Evolutionary conservation across 1,139 yeast species (phyloP).

Genomic region (Saccharomyces pastorianus): DNA sequence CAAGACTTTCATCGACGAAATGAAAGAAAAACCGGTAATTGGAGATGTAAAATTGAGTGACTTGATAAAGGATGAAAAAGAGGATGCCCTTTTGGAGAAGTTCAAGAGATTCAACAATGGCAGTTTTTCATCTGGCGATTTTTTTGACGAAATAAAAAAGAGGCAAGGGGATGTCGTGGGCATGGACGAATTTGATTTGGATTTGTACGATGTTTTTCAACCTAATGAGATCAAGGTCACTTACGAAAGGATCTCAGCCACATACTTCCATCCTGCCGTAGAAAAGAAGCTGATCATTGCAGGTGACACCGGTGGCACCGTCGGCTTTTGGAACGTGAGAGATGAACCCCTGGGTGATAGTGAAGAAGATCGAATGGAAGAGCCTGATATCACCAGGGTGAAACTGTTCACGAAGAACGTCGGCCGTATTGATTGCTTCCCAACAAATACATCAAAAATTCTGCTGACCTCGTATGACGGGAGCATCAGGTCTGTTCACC

Average conservation of each 20-base stretch:
- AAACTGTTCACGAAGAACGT: slow-evolving; percentile 73
- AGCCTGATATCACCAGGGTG: slow-evolving; percentile 55
- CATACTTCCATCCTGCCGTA: slow-evolving; percentile 66
- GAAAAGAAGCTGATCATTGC: slow-evolving; percentile 62
- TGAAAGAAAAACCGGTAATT: slow-evolving; percentile 47
- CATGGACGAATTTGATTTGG: slow-evolving; percentile 27
- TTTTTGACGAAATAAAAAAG: slow-evolving; percentile 45
- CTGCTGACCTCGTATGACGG: slow-evolving; percentile 82
- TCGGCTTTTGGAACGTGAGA: slow-evolving; percentile 86
- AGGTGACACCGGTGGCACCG: slow-evolving; percentile 77
- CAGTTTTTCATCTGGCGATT: slow-evolving; percentile 70
- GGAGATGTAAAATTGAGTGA: slow-evolving; percentile 60
- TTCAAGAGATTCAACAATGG: slow-evolving; percentile 35
- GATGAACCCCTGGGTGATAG: slow-evolving; percentile 18
- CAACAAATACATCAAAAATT: slow-evolving; percentile 44
- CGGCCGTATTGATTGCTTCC: slow-evolving; percentile 51
- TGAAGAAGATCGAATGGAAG: slow-evolving; percentile 37
- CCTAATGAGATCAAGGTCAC: slow-evolving; percentile 69
- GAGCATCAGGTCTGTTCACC: slow-evolving; percentile 63
- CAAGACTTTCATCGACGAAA: slow-evolving; percentile 43
- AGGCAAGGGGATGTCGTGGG: slow-evolving; percentile 27
- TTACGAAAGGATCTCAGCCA: slow-evolving; percentile 63
- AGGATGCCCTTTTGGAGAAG: slow-evolving; percentile 35
- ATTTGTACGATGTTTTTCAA: slow-evolving; percentile 49
- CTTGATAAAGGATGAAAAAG: slow-evolving; percentile 35